A percentile compares a stretch with the other conserved stretches of the same genome.
Evolutionary conservation across 1,139 yeast genomes (phyloP).

Genomic region (Candida glucosophila): DNA sequence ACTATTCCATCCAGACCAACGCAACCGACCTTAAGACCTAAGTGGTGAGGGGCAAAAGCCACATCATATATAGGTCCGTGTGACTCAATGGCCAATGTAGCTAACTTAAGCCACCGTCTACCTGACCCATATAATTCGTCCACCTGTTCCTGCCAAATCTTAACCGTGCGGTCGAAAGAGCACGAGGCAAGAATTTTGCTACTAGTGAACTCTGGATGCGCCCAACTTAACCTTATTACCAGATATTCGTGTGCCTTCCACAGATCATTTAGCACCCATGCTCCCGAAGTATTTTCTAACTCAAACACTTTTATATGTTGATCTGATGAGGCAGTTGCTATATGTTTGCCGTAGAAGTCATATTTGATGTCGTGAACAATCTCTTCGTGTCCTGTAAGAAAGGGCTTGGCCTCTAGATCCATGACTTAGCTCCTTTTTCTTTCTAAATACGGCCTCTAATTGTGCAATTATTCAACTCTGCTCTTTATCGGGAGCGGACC

Average conservation of each 20-base stretch:
- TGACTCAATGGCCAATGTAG: constrained; percentile 68
- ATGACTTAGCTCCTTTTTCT: no score
- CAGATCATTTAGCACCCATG: constrained; percentile 76
- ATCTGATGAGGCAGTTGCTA: constrained; percentile 90
- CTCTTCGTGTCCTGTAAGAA: constrained; percentile 86
- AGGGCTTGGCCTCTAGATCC: no score
- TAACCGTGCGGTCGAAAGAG: constrained; percentile 82
- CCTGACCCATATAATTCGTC: constrained; percentile 72
- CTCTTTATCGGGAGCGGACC: no score
- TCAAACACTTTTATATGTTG: constrained; percentile 86
- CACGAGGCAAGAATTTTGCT: constrained; percentile 68
- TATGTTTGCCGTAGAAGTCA: constrained; percentile 80
- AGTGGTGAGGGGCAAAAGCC: constrained; percentile 79
- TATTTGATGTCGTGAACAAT: constrained; percentile 81
- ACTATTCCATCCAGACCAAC: constrained; percentile 87
- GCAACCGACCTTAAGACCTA: constrained; percentile 77
- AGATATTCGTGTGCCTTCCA: constrained; percentile 96
- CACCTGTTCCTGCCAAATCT: constrained; percentile 84
- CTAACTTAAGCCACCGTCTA: constrained; percentile 69
- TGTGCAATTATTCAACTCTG: no score
- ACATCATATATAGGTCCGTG: constrained; percentile 87
- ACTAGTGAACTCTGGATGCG: constrained; percentile 88
- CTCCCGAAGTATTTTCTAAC: constrained; percentile 42
- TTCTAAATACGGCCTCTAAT: no score
- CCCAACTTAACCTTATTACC: constrained; percentile 79